Conservation (phyloP, 768 basidiomycete species). For the Serpula lacrymans region DNA sequence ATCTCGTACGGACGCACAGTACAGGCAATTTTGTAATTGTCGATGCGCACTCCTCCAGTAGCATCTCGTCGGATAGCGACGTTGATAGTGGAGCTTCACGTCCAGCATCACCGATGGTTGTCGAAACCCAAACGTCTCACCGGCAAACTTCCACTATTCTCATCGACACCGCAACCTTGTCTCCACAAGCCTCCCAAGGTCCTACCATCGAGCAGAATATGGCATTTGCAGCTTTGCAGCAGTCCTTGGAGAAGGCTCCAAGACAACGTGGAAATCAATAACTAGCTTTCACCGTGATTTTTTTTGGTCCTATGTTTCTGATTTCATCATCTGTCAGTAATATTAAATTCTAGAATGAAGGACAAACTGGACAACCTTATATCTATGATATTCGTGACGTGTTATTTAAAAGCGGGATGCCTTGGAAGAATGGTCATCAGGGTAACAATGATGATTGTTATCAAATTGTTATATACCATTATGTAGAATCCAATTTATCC, state of each 20-base stretch:
- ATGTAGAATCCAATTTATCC: too few species aligned
- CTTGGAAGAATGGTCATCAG: too few species aligned
- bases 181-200: slow-evolving; percentile 45
- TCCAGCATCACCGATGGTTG: slow-evolving; percentile 43
- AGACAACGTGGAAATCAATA: slow-evolving; percentile 17
- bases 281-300: too few species aligned
- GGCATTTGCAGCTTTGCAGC: slow-evolving; percentile 71
- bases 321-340: too few species aligned
- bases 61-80: slow-evolving; percentile 49
- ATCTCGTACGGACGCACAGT: slow-evolving; percentile 85
- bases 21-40: slow-evolving; percentile 51
- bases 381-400: too few species aligned
- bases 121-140: slow-evolving; percentile 7
- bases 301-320: too few species aligned
- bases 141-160: slow-evolving; percentile 34
- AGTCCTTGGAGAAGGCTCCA: slow-evolving; percentile 35
- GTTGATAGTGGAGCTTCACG: slow-evolving; percentile 50
- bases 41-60: slow-evolving; percentile 38
- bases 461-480: too few species aligned
- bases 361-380: too few species aligned
- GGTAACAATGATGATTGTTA: too few species aligned
- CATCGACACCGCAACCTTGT: slow-evolving; percentile 32
- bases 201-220: slow-evolving; percentile 82
- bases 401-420: too few species aligned
- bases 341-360: too few species aligned